Conservation (phyloP, 1,284 basidiomycete genomes). For the Pseudozyma hubeiensis region DNA sequence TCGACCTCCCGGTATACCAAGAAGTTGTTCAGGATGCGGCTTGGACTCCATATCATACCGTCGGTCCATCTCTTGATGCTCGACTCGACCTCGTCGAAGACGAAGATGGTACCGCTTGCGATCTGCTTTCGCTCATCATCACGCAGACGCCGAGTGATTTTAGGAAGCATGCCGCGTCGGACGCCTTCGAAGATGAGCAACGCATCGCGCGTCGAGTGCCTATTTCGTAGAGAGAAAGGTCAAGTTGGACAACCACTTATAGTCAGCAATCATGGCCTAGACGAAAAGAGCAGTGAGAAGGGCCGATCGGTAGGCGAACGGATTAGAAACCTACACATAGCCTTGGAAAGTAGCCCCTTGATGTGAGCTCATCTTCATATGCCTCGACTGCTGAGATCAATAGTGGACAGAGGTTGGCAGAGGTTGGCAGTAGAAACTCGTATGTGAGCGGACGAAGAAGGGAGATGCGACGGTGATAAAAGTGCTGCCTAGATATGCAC, state of each 20-base stretch:
- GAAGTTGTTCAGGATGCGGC: constrained; percentile 91
- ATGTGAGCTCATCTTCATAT: constrained; percentile 20
- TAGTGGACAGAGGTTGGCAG: neutral
- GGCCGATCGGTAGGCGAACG: neutral
- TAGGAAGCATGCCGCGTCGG: constrained; percentile 85
- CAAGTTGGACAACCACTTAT: neutral
- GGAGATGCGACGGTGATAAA: neutral
- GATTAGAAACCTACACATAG: constrained; percentile 18
- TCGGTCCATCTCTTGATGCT: constrained; percentile 99
- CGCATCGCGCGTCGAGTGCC: constrained; percentile 93
- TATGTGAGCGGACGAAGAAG: neutral
- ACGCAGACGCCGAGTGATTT: constrained; percentile 91
- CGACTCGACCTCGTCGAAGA: constrained; percentile 96
- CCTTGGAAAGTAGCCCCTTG: constrained; percentile 31
- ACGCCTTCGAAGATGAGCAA: constrained; percentile 95
- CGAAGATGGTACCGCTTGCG: constrained; percentile 91
- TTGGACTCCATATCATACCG: constrained; percentile 91
- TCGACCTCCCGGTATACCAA: constrained; percentile 72
- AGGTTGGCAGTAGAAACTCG: neutral
- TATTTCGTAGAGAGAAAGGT: constrained; percentile 68
- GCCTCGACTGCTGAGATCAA: neutral
- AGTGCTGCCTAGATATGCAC: constrained; percentile 14
- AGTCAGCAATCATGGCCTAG: neutral
- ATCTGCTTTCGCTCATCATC: constrained; percentile 91
- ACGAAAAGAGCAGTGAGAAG: neutral